Base-by-base conservation (phyloP, 345 rosid genomes). In the Boechera retrofracta region DNA sequence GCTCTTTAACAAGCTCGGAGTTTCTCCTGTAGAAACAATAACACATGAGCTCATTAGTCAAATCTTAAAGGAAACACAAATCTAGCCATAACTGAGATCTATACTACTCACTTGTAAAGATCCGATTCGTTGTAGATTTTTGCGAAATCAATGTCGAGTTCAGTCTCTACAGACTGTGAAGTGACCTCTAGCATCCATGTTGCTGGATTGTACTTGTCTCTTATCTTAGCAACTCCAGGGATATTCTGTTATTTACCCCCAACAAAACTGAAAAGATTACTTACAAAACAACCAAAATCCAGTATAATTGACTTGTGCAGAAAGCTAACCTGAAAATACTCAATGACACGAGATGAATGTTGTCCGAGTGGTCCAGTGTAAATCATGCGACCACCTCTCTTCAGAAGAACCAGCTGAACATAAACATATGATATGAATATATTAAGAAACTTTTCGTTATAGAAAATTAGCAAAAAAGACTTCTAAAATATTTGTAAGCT, bases 161-260 rank as follows among this genome's bases (percentile, higher is more conserved):
- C 87, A 60, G 66, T 55, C 82, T 93, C 96, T 16, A 84, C 73
- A 4, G 89, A 88, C 58, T 73, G 67, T 58, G 89, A 89, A 74
- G 93, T 84, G 36, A 87, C 83, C 41, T 89, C 95, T 67, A 93
- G 64, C 86, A 91, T 83, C 97, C 97, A 93, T 56, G 97, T 91
- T 39, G 93, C 89, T 24, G 98, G 98, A 74, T 93, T 93, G 66
- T 80, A 82, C 48, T 86, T 91, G 48, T 85, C 83, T 80, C 59
- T 86, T 16, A 89, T 89, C 76, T 87, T 88, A 1, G 83, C 69
- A 70, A 85, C 87, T 42, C 94, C 91, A 55, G 83, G 70, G 12
- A 93, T 76, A 24, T 80, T 69, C 97, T 93, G 73, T 74, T 16
- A 44, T 2, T 12, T 16, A 57, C 4, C 55, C 57, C 38, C 35